Evolutionary conservation across 129 eudicot genomes (phyloP), one percentile per base, ranked within the genome.

Genomic region (Pseudognaphalium luteoalbum): DNA sequence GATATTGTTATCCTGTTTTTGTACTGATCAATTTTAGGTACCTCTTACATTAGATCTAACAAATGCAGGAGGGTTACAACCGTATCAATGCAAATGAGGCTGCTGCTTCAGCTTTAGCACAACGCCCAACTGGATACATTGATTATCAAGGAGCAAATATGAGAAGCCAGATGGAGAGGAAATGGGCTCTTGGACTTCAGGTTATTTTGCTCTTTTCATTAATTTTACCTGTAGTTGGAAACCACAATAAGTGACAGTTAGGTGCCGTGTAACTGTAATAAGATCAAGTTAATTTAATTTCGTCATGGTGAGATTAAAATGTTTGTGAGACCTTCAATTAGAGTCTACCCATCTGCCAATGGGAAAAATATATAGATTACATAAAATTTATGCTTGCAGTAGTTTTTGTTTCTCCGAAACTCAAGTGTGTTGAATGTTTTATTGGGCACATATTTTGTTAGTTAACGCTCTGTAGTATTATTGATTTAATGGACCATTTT

Each of bases 131-230:
- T 67, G 71, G 71, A 17, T 67, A 34, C 51, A 37, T 78, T 77
- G 98, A 92, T 75, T 92, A 78, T 80, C 90, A 82, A 79, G 93
- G 89, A 76, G 71, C 69, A 60, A 87, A 86, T 78, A 69, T 85
- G 74, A 84, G 96, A 79, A 81, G 63, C 65, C 98, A 87, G 34
- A 83, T 80, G 11, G 98, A 92, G 72, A 84, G 93, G 81, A 92
- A 92, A 90, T 92, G 98, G 98, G 98, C 98, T 82, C 96, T 92
- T 70, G 98, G 98, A 39, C 89, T 92, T 72, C 96, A 92, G 96
- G 98, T 92, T 62, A 33, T 47, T 39, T 79, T 28, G 21, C 12
- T 1, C 41, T 4, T 39, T 28, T 28, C 5, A 7, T 9, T 8
- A 54, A 17, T 4, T 54, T 4, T 19, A 54, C 21, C 6, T 54